Evolutionary conservation across 805 yeast genomes (phyloP), one percentile per base, ranked within the genome.

Genomic region (Priceomyces fermenticarens): DNA sequence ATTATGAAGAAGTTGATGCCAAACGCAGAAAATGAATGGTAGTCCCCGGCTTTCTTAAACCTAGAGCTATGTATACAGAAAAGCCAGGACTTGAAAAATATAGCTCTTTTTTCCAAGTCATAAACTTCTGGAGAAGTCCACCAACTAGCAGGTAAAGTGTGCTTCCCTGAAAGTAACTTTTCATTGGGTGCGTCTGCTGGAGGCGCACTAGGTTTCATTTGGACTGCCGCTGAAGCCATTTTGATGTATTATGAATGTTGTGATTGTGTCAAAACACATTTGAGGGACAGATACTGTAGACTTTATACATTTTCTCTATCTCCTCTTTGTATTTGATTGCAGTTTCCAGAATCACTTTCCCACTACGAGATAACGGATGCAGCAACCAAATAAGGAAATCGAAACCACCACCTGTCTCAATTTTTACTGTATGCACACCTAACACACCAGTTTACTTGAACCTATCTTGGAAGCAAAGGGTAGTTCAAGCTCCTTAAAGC

Each of bases 141-240:
- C 84, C 84, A 79, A 13, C 81, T 75, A 9, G 84, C 80, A 23
- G 85, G 85, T 35, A 79, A 66, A 0, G 85, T 79, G 58, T 78
- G 79, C 44, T 54, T 53, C 23, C 57, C 54, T 11, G 53, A 51
- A 31, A 53, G 40, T 29, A 47, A 37, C 26, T 38, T 44, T 10
- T 41, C 48, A 4, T 16, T 15, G 6, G 40, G 40, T 14, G 29
- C 34, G 25, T 44, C 47, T 16, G 51, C 41, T 14, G 66, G 60
- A 9, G 62, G 58, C 17, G 62, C 56, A 30, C 55, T 48, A 14
- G 64, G 60, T 25, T 39, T 36, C 13, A 38, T 27, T 13, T 41
- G 45, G 32, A 44, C 50, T 20, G 52, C 35, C 9, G 46, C 49
- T 23, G 56, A 30, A 25, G 59, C 57, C 58, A 53, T 54, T 13